phyloP scores from a whole-genome alignment of 208 protist species.

The Zelonia costaricensis region DNA sequence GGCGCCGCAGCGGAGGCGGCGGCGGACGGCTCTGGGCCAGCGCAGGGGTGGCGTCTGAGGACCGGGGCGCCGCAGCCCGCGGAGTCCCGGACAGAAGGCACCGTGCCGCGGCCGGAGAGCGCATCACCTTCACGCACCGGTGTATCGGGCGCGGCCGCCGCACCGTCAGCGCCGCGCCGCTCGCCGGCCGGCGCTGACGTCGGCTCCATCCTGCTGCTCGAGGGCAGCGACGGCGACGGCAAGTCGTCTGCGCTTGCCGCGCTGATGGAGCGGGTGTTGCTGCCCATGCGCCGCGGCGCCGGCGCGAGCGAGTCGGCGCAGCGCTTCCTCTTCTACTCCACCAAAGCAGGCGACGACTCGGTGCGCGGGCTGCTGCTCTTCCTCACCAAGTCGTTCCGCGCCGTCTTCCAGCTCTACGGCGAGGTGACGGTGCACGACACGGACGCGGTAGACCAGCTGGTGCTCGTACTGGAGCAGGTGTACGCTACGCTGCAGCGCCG shows the following conservation, averaged over 20 bases:
- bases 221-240: conserved; percentile 69
- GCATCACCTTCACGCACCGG: too few species aligned
- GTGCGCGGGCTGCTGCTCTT: conserved; percentile 60
- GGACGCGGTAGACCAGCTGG: conserved; percentile 45
- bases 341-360: conserved; percentile 60
- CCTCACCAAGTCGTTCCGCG: conserved; percentile 42
- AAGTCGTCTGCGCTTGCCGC: conserved; percentile 70
- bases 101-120: too few species aligned
- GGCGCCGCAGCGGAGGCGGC: too few species aligned
- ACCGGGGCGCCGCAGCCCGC: too few species aligned
- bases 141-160: too few species aligned
- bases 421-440: conserved; percentile 51
- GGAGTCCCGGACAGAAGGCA: too few species aligned
- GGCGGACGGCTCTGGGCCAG: not conserved
- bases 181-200: too few species aligned
- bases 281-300: conserved; percentile 13
- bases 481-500: conserved; percentile 48
- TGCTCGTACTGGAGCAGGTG: conserved; percentile 54
- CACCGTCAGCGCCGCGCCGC: too few species aligned
- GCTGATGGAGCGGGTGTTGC: conserved; percentile 35
- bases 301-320: not conserved
- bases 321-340: conserved; percentile 62
- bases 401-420: conserved; percentile 41
- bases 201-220: conserved; percentile 59
- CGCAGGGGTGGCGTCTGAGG: too few species aligned